These are phyloP conservation scores for Thozetella sp. DNA, from an alignment of 495 filamentous ascomycete genomes.

Conservation along the genomic window DNA sequence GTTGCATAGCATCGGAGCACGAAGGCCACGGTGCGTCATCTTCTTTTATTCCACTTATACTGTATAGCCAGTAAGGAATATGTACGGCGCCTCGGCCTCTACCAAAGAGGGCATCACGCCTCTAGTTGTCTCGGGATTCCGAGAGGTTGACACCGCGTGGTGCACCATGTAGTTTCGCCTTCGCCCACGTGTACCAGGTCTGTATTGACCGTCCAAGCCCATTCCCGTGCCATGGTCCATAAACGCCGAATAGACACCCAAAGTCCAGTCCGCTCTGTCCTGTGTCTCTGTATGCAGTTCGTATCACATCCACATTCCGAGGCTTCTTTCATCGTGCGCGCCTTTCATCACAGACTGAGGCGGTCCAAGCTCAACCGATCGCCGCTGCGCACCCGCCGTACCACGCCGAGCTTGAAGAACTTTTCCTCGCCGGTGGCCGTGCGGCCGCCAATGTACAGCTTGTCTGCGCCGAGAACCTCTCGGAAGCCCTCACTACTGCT, in stretches of 20 bases:
- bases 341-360: constrained; percentile 50
- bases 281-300: not conserved
- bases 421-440: constrained; percentile 85
- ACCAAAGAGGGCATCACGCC: no score
- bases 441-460: constrained; percentile 86
- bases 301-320: not conserved
- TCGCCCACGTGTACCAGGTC: not conserved
- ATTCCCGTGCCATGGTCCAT: not conserved
- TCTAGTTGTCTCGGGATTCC: no score
- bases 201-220: not conserved
- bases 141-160: no score
- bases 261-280: not conserved
- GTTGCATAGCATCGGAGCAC: no score
- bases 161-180: no score
- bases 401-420: constrained; percentile 73
- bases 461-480: constrained; percentile 73
- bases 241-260: not conserved
- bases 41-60: no score
- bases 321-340: not conserved
- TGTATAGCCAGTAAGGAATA: no score
- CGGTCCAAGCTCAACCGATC: constrained; percentile 58
- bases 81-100: no score
- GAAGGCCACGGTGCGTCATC: no score
- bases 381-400: constrained; percentile 54
- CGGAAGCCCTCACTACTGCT: constrained; percentile 78